Evolutionary conservation across 1,284 basidiomycete species (phyloP), one percentile per base, ranked within the genome.

Genomic region (Filobasidium uniguttulatum): DNA sequence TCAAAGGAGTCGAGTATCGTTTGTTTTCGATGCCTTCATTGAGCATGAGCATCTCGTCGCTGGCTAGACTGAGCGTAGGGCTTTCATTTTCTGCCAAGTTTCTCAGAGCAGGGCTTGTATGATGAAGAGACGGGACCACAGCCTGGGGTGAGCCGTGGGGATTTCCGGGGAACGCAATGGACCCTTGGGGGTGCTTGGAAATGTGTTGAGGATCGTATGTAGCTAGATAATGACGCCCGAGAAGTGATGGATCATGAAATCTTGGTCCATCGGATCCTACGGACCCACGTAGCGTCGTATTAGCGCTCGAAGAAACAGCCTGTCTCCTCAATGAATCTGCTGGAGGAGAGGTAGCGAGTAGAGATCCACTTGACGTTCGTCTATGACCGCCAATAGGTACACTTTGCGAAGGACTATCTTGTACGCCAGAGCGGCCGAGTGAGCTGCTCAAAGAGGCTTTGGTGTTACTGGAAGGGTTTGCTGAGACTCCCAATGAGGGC

Each of bases 61-160:
- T 55, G 5, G 53, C 53, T 22, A 55, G 33, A 28, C 53, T 55
- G 26, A 55, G 33, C 7, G 53, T 55, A n/a, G 53, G 53, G 30
- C 48, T 47, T 6, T 50, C 34, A 22, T 48, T 48, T n/a, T n/a
- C 47, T 35, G 37, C 43, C n/a, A 41, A 22, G 17, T 45, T 48
- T 5, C 46, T 34, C 48, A 54, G 15, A 12, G 44, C 31, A 12
- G 28, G 44, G 17, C 44, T 33, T 9, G 29, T 33, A n/a, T n/a
- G n/a, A 34, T 33, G 30, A 22, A 33, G 23, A 25, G 20, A 28
- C 10, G 29, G 37, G 23, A 23, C 5, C 15, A 29, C 19, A 8
- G 19, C 15, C 28, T 22, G 6, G 6, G 26, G 9, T 8, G 36
- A 19, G 3, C 22, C 14, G 23, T n/a, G 33, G 20, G 45, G 23